A percentile compares a stretch with the other conserved stretches of the same genome.
Conservation (phyloP, 257 asterid genomes). For the Przewalskia tangutica region DNA sequence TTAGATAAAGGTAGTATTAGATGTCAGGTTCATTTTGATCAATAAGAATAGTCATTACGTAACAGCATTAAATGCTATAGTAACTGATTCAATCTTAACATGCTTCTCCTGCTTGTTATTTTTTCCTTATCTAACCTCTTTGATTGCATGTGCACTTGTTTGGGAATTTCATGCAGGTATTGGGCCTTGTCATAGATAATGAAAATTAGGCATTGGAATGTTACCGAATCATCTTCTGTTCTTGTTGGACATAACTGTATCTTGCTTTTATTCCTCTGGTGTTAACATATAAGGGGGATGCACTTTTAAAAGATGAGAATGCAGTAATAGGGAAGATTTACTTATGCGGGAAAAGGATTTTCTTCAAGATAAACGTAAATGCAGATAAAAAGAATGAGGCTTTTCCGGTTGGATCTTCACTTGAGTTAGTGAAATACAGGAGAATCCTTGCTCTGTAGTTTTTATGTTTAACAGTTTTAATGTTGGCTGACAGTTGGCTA, state of each 20-base stretch:
- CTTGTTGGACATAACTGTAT: neutral
- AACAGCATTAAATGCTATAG: neutral
- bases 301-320: neutral
- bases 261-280: neutral
- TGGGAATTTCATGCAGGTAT: neutral
- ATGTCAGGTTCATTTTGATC: neutral
- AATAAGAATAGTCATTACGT: neutral
- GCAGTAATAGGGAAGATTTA: neutral
- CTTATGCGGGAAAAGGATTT: neutral
- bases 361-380: neutral
- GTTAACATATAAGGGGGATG: neutral
- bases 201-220: neutral
- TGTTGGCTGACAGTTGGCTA: neutral
- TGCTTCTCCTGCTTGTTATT: neutral
- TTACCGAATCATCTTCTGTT: neutral
- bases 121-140: neutral
- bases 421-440: neutral
- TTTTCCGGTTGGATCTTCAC: neutral
- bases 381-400: neutral
- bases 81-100: too few relatives aligned
- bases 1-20: neutral
- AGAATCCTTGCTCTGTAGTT: neutral
- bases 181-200: neutral
- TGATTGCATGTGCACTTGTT: neutral
- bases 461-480: neutral